Conservation (phyloP, 192 early-diverging fungal genomes). For the Linnemannia elongata region DNA sequence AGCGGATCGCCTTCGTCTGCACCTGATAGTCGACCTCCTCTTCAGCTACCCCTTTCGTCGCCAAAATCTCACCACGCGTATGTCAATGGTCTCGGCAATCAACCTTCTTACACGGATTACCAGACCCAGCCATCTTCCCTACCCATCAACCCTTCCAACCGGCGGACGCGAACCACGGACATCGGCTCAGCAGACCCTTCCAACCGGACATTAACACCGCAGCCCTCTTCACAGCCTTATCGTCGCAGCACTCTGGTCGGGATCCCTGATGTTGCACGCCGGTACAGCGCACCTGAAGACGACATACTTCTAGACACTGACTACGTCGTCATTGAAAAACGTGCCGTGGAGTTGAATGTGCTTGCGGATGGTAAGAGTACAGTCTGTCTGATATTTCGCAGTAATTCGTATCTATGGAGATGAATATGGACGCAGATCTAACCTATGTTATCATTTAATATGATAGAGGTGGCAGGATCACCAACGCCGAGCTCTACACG, state of each 20-base stretch:
- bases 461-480: conserved; percentile 49
- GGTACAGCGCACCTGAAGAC: conserved; percentile 58
- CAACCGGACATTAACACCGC: conserved; percentile 22
- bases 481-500: conserved; percentile 22
- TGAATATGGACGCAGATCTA: not conserved
- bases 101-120: conserved; percentile 22
- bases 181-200: conserved; percentile 6
- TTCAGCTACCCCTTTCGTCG: conserved; percentile 44
- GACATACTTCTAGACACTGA: conserved; percentile 73
- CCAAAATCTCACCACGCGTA: conserved; percentile 27
- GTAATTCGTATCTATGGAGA: not conserved
- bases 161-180: conserved; percentile 31
- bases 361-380: conserved; percentile 75
- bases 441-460: not conserved
- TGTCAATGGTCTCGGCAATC: conserved; percentile 7
- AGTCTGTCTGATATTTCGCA: not conserved
- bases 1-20: conserved; percentile 33
- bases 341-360: conserved; percentile 79
- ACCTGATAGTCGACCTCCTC: conserved; percentile 33
- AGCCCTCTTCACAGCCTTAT: conserved; percentile 41
- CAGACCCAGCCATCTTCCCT: conserved; percentile 15
- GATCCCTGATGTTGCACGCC: conserved; percentile 39
- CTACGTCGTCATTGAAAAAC: conserved; percentile 82
- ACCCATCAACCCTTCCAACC: conserved; percentile 24
- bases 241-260: conserved; percentile 42